Conservation (phyloP, 2,329 filamentous ascomycete species). For the Exophiala phaeomuriformis region DNA sequence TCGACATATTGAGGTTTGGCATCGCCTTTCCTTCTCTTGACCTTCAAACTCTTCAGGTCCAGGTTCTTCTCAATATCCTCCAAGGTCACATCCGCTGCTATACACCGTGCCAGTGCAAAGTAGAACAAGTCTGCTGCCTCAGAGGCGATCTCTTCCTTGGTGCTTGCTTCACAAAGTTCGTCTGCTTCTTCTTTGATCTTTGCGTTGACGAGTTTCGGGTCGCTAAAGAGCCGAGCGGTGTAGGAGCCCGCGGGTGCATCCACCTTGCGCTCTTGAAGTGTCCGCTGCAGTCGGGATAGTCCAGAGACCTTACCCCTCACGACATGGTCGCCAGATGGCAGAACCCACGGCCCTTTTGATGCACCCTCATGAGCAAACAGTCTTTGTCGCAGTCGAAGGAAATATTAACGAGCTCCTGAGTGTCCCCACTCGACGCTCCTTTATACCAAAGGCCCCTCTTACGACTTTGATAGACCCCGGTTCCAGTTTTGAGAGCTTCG, state of each 20-base stretch:
- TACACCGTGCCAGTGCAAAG: slow-evolving; percentile 86
- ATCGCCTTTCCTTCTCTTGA: slow-evolving; percentile 86
- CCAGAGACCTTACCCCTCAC: slow-evolving; percentile 79
- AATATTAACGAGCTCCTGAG: slow-evolving; percentile 78
- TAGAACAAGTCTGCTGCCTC: slow-evolving; percentile 94
- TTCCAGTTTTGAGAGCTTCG: slow-evolving; percentile 73
- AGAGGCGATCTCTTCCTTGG: slow-evolving; percentile 77
- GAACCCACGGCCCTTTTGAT: slow-evolving; percentile 82
- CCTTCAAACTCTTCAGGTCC: slow-evolving; percentile 89
- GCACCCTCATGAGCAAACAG: slow-evolving; percentile 81
- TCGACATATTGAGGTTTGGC: slow-evolving; percentile 89
- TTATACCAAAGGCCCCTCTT: slow-evolving; percentile 97
- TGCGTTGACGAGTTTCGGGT: slow-evolving; percentile 77
- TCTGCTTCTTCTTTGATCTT: slow-evolving; percentile 99
- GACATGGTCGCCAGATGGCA: slow-evolving; percentile 88
- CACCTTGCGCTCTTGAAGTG: slow-evolving; percentile 69
- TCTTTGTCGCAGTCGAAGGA: slow-evolving; percentile 90
- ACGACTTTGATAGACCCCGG: slow-evolving; percentile 89
- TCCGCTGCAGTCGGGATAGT: slow-evolving; percentile 78
- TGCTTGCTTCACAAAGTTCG: slow-evolving; percentile 81
- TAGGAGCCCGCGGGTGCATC: slow-evolving; percentile 87
- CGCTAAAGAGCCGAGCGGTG: slow-evolving; percentile 84
- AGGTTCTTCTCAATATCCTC: slow-evolving; percentile 88
- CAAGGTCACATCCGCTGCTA: slow-evolving; percentile 73
- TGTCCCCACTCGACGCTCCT: slow-evolving; percentile 87